Percentiles rank a stretch among this genome's conserved stretches.
These are phyloP conservation scores for Leccinellum luteum DNA, from an alignment of 768 basidiomycete species.

Conservation along the genomic window DNA sequence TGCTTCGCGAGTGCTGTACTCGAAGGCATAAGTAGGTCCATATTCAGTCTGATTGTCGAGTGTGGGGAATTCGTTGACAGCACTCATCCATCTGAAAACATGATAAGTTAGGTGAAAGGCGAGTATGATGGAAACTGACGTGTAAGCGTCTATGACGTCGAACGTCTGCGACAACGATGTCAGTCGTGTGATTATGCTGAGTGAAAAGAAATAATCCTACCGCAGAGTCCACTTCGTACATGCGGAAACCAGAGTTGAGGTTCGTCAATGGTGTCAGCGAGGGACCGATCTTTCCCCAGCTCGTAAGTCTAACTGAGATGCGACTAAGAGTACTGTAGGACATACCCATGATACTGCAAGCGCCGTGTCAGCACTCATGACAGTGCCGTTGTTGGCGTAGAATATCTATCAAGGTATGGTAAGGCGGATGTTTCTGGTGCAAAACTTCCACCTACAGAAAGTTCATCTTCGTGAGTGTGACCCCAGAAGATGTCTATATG, in stretches of 20 bases:
- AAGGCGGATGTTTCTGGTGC: not conserved
- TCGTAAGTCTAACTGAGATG: not conserved
- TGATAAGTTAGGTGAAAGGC: too few relatives aligned
- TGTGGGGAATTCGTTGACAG: constrained; percentile 52
- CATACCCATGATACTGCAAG: constrained; percentile 44
- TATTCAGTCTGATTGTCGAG: constrained; percentile 53
- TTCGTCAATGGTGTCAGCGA: constrained; percentile 65
- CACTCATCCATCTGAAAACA: constrained; percentile 51
- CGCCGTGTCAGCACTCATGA: constrained; percentile 52
- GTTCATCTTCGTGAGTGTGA: constrained; percentile 68
- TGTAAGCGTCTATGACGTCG: constrained; percentile 71
- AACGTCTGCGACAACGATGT: constrained; percentile 47
- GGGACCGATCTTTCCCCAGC: constrained; percentile 32
- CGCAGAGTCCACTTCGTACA: constrained; percentile 36
- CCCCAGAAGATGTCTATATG: constrained; percentile 60
- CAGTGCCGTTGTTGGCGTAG: constrained; percentile 65
- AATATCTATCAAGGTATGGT: constrained; percentile 46
- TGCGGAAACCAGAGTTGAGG: constrained; percentile 39
- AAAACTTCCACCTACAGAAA: constrained; percentile 39
- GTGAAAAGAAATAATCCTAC: constrained; percentile 14
- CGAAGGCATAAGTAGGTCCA: constrained; percentile 56
- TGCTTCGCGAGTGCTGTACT: constrained; percentile 65
- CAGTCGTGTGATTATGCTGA: not conserved
- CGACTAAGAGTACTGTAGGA: not conserved
- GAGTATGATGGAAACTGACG: constrained; percentile 39